Base-by-base conservation (phyloP, 148 eudicot genomes). In the Bassia scoparia region DNA sequence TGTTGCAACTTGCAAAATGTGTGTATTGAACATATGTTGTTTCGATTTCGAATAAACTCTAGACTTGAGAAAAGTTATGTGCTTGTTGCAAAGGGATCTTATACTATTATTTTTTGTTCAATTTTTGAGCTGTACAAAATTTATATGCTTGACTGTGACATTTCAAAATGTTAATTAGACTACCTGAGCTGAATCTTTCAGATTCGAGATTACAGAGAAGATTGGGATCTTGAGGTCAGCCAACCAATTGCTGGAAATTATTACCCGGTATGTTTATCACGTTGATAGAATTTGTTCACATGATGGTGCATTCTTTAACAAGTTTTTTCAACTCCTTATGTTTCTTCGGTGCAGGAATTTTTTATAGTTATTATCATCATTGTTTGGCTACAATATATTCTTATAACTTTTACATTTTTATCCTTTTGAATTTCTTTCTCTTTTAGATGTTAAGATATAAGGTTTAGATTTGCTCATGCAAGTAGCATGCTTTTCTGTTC, bases 201-300 rank as follows among this genome's bases (percentile, higher is more conserved):
- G 95, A 76, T 89, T 74, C 79, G 83, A 50, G 87, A 89, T 87
- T 79, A 81, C 84, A 87, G 95, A 74, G 81, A 72, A 73, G 95
- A 89, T 73, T 89, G 95, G 95, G 82, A 84, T 68, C 82, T 89
- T 46, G 84, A 87, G 77, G 85, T 84, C 63, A 79, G 79, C 78
- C 88, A 89, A 76, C 91, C 84, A 66, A 56, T 89, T 78, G 91
- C 95, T 72, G 95, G 91, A 79, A 89, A 89, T 72, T 89, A 89
- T 82, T 89, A 89, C 78, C 95, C 95, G 29, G 95, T 89, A 87
- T 48, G 87, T 74, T n/a, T 56, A 23, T 52, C 30, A 60, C 37
- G 55, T 52, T 59, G 1, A 5, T 50, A 61, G 43, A 44, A n/a
- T 23, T 26, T 62, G 14, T 52, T 50, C 30, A 26, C 14, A 31